Evolutionary conservation across 768 basidiomycete species (phyloP), one percentile per base, ranked within the genome.

Genomic region (Crassisporium funariophilum): DNA sequence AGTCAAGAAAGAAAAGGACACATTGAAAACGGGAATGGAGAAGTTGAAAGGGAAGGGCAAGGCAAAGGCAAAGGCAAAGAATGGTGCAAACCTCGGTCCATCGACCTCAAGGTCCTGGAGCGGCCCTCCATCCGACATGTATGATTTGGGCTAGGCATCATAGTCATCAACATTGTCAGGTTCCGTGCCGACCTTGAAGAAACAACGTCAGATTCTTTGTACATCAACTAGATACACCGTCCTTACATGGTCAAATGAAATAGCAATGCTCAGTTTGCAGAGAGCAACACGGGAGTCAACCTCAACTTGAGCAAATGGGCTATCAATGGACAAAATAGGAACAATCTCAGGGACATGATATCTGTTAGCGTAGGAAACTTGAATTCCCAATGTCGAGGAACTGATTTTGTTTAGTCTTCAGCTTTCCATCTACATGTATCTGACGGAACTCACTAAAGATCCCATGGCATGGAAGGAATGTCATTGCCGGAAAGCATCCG

Each of bases 391-490:
- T 5, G 37, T 44, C 1, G 44, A 25, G 4, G 60, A 44, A 36
- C 60, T 63, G 35, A n/a, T 25, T 39, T n/a, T 24, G 29, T 19
- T 15, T 23, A 5, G 31, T 35, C 46, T 2, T 15, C 8, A 15
- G 17, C n/a, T 15, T 35, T 17, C 19, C 23, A 24, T 33, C 2
- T 7, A 24, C 10, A 22, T 8, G 8, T n/a, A 34, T 12, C n/a
- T 31, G n/a, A 21, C 16, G 22, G 9, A 21, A 25, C 52, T 2
- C 46, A 63, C 61, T 54, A 50, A 5, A 54, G 20, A 37, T 59
- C 49, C 59, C 59, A 63, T 21, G 61, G 61, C 23, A 63, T 41
- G 3, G n/a, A 11, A 5, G 61, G 56, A 29, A 63, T 49, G 9
- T 46, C 19, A n/a, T 48, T 33, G 24, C 52, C 55, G 4, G 46